A percentile compares a stretch with the other conserved stretches of the same genome.
Conservation (phyloP, 345 rosid species). For the Lepidium africanum region DNA sequence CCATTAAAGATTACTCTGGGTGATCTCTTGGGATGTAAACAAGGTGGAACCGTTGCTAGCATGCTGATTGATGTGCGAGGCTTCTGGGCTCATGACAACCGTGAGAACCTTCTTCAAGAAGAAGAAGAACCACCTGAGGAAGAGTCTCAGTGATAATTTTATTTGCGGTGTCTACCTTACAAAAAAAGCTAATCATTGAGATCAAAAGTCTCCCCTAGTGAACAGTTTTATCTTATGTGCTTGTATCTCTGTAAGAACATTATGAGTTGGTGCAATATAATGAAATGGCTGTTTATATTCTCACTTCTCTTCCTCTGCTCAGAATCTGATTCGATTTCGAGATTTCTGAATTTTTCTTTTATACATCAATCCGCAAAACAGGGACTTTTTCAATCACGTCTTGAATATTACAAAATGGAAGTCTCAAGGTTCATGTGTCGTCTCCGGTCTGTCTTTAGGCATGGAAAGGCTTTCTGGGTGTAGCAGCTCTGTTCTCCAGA, state of each 20-base stretch:
- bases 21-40: conserved; percentile 85
- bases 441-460: conserved; percentile 28
- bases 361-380: conserved; percentile 4
- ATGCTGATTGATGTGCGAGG: conserved; percentile 97
- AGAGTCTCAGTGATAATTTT: conserved; percentile 31
- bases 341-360: not conserved
- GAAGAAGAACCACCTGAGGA: conserved; percentile 89
- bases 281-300: conserved; percentile 11
- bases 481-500: conserved; percentile 68
- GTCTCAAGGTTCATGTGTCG: not conserved
- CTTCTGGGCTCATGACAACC: conserved; percentile 99
- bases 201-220: not conserved
- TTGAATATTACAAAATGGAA: not conserved
- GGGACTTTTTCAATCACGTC: not conserved
- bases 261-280: not conserved
- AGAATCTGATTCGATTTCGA: not conserved
- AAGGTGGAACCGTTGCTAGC: conserved; percentile 97
- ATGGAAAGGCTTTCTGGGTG: conserved; percentile 73
- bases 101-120: conserved; percentile 98
- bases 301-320: not conserved
- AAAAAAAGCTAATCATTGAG: conserved; percentile 2
- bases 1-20: conserved; percentile 59
- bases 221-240: conserved; percentile 8
- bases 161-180: not conserved
- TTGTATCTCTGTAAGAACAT: conserved; percentile 15